phyloP scores from a whole-genome alignment of 169 alveolate genomes.

The Besnoitia besnoiti region DNA sequence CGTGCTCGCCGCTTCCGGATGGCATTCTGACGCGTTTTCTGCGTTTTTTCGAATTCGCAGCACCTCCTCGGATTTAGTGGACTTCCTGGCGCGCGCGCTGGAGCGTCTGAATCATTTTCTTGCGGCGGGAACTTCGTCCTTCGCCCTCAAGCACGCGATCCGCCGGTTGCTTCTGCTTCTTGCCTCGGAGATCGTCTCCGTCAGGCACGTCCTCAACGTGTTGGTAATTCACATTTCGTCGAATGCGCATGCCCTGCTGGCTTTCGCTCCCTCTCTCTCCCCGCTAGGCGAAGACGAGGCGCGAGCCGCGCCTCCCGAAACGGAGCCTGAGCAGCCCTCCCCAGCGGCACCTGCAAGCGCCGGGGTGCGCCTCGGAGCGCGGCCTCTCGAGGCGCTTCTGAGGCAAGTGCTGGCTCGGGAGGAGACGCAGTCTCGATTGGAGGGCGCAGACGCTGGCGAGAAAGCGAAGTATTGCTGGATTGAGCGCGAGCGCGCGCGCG shows the following conservation, averaged over 20 bases:
- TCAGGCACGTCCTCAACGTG: neutral
- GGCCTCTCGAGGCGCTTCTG: too few relatives aligned
- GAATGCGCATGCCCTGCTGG: neutral
- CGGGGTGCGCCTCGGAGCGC: too few relatives aligned
- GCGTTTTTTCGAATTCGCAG: neutral
- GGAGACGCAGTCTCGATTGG: too few relatives aligned
- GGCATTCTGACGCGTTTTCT: neutral
- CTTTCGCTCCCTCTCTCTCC: too few relatives aligned
- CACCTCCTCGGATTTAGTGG: neutral
- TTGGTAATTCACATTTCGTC: neutral
- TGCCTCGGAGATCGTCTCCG: neutral
- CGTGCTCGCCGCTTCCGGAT: too few relatives aligned
- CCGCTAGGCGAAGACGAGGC: too few relatives aligned
- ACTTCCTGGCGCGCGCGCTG: neutral
- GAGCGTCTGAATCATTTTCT: neutral
- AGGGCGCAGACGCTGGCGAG: too few relatives aligned
- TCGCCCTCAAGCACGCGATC: neutral
- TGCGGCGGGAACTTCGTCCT: neutral
- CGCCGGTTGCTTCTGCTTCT: neutral
- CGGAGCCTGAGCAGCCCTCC: too few relatives aligned
- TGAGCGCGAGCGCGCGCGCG: neutral
- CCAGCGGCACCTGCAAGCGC: too few relatives aligned
- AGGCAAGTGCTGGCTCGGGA: too few relatives aligned
- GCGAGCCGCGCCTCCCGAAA: too few relatives aligned
- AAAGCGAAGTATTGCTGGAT: neutral